Evolutionary conservation across 2,329 filamentous ascomycete genomes (phyloP), one percentile per base, ranked within the genome.

Genomic region (Colletotrichum cordylinicola): DNA sequence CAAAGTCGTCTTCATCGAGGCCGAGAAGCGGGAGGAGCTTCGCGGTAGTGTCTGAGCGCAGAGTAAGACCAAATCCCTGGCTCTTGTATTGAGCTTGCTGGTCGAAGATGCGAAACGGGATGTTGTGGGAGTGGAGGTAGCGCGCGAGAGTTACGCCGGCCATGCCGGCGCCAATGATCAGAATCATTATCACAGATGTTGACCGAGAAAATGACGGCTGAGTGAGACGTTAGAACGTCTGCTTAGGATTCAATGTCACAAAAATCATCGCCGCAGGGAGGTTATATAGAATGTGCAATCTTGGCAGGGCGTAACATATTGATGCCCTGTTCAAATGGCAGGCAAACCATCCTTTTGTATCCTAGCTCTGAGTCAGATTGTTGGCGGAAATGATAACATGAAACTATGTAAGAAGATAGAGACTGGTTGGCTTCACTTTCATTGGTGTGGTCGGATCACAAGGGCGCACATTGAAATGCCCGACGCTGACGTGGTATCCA

Each of bases 211-310:
- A 21, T 18, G 10, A 3, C 18, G 4, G 18, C 39, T 48, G 18
- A 12, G 3, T 3, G 9, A 12, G 7, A 12, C 3, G 1, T 12
- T 7, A 12, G 3, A n/a, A 48, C n/a, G 5, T 5, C 43, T n/a
- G 3, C 12, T 21, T 48, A 18, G n/a, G 5, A 48, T 12, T 16
- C 2, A n/a, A n/a, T 12, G 9, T 48, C 18, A 2, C 12, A 9
- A 6, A 1, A 1, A 33, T 33, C 10, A 3, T 9, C 9, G 39
- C 39, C 5, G 18, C 2, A n/a, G 39, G 6, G 43, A 48, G 6
- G 3, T 52, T 21, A 52, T 13, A 8, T 13, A 2, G 2, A 8
- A 13, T 10, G n/a, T 13, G 10, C 10, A 21, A 21, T 52, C 10
- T 21, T 52, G n/a, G 43, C 12, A 52, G 13, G 43, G 43, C 43